These are phyloP conservation scores for Didymella segeticola DNA, from an alignment of 2,329 filamentous ascomycete genomes.

Conservation along the genomic window DNA sequence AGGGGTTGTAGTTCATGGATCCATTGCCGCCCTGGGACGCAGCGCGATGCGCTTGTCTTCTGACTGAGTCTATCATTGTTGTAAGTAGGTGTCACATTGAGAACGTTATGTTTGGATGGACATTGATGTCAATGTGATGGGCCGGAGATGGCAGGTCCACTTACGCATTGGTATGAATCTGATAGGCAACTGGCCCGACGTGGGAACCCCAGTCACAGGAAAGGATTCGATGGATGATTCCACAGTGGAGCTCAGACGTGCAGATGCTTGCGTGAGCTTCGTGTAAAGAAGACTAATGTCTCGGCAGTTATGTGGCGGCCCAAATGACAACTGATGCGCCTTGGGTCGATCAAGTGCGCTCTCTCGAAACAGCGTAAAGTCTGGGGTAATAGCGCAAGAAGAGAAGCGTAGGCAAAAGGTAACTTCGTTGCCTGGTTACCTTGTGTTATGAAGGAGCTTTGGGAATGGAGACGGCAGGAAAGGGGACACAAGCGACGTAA, in stretches of 20 bases:
- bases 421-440: slow-evolving; percentile 11
- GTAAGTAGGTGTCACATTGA: slow-evolving; percentile 18
- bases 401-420: background rate
- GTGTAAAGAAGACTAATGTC: background rate
- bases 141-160: slow-evolving; percentile 26
- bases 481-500: slow-evolving; percentile 16
- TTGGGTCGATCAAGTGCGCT: slow-evolving; percentile 23
- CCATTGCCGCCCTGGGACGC: slow-evolving; percentile 39
- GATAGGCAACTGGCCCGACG: slow-evolving; percentile 26
- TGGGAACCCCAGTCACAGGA: slow-evolving; percentile 9
- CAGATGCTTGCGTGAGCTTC: slow-evolving; percentile 3
- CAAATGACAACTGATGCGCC: slow-evolving; percentile 13
- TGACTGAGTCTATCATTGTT: slow-evolving; percentile 41
- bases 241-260: slow-evolving; percentile 12
- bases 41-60: slow-evolving; percentile 45
- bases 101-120: background rate
- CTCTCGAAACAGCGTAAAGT: slow-evolving; percentile 3
- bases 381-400: slow-evolving; percentile 11
- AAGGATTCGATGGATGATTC: slow-evolving; percentile 5
- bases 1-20: slow-evolving; percentile 43
- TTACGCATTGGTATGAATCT: slow-evolving; percentile 31
- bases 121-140: slow-evolving; percentile 1
- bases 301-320: slow-evolving; percentile 19
- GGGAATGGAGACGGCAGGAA: slow-evolving; percentile 8
- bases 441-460: slow-evolving; percentile 6